Percentiles rank a stretch among this genome's conserved stretches.
Conservation (phyloP, 768 basidiomycete genomes). For the Tylopilus plumbeoviolaceoides region DNA sequence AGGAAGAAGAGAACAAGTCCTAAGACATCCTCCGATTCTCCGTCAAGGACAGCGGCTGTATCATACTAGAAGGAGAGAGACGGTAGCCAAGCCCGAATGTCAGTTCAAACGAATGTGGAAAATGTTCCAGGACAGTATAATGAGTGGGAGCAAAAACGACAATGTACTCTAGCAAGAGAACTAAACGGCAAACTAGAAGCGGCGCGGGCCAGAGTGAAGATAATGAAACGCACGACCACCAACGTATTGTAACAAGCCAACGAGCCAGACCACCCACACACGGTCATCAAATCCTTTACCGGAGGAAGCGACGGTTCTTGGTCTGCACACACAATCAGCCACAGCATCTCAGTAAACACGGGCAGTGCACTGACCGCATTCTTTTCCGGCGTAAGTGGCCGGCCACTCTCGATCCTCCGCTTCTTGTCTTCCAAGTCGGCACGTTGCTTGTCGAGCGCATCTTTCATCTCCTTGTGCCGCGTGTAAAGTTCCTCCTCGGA, state of each 20-base stretch:
- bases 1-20: constrained; percentile 1
- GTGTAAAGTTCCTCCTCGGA: constrained; percentile 99
- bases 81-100: constrained; percentile 48
- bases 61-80: constrained; percentile 46
- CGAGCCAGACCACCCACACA: constrained; percentile 16
- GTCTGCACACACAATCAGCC: constrained; percentile 22
- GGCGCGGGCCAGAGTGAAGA: constrained; percentile 29
- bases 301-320: constrained; percentile 36
- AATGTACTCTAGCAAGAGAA: constrained; percentile 42
- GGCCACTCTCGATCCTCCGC: constrained; percentile 89
- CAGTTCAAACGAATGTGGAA: constrained; percentile 56
- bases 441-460: constrained; percentile 95
- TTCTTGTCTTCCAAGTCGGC: constrained; percentile 97
- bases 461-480: constrained; percentile 99
- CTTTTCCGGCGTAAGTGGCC: constrained; percentile 95
- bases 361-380: constrained; percentile 54
- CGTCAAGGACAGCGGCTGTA: constrained; percentile 38
- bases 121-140: constrained; percentile 41
- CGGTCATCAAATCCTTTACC: constrained; percentile 19
- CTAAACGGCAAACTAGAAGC: constrained; percentile 36
- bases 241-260: constrained; percentile 30
- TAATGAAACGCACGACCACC: constrained; percentile 24
- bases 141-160: constrained; percentile 31
- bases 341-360: background rate
- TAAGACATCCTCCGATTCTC: constrained; percentile 21